phyloP scores from a whole-genome alignment of 139 green algal species.

The Yamagishiella unicocca region DNA sequence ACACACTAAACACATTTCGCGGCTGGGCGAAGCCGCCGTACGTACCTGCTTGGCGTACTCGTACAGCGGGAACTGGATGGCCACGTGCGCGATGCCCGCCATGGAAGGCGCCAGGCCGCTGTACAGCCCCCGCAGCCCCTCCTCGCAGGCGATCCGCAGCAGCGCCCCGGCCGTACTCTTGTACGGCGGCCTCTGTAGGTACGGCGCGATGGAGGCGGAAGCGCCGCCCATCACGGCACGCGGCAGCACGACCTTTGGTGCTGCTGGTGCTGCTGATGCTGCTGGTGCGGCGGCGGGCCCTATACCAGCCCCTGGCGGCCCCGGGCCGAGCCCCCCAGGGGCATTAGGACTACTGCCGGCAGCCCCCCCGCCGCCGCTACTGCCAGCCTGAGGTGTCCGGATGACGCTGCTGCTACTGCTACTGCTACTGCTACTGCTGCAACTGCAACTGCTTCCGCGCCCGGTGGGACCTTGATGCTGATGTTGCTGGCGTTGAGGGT shows the following conservation, averaged over 20 bases:
- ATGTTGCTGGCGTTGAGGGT: too few species aligned
- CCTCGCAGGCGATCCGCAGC: constrained; percentile 85
- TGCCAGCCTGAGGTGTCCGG: too few species aligned
- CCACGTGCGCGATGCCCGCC: constrained; percentile 93
- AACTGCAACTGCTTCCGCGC: too few species aligned
- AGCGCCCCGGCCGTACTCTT: constrained; percentile 84
- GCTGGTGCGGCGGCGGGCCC: not conserved
- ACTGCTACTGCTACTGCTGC: too few species aligned
- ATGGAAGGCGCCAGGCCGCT: constrained; percentile 91
- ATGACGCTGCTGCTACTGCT: too few species aligned
- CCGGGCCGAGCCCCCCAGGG: not conserved
- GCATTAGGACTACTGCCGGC: too few species aligned
- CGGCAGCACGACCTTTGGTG: not conserved
- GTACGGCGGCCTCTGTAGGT: constrained; percentile 63
- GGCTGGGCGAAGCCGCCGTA: too few species aligned
- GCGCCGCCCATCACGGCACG: not conserved
- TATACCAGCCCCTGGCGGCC: not conserved
- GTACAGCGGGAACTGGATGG: constrained; percentile 98
- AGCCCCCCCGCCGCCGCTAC: too few species aligned
- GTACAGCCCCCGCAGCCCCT: constrained; percentile 93
- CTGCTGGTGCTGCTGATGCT: not conserved
- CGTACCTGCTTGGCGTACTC: constrained; percentile 85
- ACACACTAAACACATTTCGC: too few species aligned
- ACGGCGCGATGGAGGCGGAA: not conserved
- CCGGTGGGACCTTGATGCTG: too few species aligned